Percentiles rank a stretch among this genome's conserved stretches.
phyloP scores from a whole-genome alignment of 257 asterid genomes.

The Galeopsis tetrahit region DNA sequence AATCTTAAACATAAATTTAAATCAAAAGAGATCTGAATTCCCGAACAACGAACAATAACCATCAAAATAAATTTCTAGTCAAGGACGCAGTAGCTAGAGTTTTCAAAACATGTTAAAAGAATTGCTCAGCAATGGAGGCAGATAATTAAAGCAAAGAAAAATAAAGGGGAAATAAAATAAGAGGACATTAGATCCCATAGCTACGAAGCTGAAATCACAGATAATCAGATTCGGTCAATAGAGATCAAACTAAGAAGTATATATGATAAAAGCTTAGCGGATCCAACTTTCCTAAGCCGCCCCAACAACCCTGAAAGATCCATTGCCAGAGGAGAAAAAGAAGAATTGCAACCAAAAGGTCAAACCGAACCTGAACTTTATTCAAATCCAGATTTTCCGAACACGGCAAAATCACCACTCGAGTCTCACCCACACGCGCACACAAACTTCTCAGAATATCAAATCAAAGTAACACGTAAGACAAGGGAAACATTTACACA shows the following conservation, averaged over 20 bases:
- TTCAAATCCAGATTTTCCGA: conserved; percentile 36
- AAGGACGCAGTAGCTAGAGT: conserved; percentile 5
- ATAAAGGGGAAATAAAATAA: conserved; percentile 13
- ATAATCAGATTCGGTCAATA: not conserved
- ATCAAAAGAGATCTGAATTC: conserved; percentile 2
- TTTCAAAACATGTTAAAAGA: not conserved
- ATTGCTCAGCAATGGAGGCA: conserved; percentile 2
- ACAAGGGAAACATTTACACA: conserved; percentile 10
- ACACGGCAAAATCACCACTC: conserved; percentile 25
- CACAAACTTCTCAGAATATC: conserved; percentile 23
- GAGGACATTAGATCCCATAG: conserved; percentile 27
- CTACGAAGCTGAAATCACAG: conserved; percentile 12
- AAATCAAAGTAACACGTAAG: conserved; percentile 12
- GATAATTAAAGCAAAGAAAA: not conserved
- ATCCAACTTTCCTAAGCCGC: conserved; percentile 34
- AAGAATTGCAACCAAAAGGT: conserved; percentile 32
- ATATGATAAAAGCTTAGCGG: conserved; percentile 7
- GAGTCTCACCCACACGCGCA: conserved; percentile 33
- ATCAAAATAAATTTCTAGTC: conserved; percentile 5
- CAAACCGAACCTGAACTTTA: conserved; percentile 34
- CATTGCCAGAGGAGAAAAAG: conserved; percentile 26
- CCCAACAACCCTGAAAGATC: conserved; percentile 30
- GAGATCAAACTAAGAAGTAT: conserved; percentile 22
- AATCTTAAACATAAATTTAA: not conserved
- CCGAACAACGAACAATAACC: conserved; percentile 16